Evolutionary conservation across 495 filamentous ascomycete species (phyloP).

Genomic region (Cercophora scortea): DNA sequence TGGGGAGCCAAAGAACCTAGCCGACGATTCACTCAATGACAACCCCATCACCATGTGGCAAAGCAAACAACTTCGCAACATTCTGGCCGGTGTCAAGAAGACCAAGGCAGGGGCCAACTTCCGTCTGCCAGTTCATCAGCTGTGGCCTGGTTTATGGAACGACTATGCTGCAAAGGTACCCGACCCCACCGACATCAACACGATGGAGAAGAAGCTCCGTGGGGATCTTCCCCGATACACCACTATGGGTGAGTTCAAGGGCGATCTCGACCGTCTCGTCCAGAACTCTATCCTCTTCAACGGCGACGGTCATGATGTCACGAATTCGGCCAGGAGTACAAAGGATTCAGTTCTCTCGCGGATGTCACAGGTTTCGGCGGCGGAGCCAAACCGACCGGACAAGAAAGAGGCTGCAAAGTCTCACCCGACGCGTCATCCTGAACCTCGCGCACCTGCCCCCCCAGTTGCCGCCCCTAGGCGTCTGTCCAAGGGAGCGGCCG

Average conservation of each 20-base stretch:
- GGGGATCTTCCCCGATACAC: slow-evolving; percentile 55
- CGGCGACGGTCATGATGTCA: slow-evolving; percentile 63
- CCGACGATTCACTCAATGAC: slow-evolving; percentile 18
- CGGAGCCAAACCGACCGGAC: slow-evolving; percentile 43
- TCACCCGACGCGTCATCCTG: slow-evolving; percentile 39
- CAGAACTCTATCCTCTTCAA: slow-evolving; percentile 77
- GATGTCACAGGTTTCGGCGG: slow-evolving; percentile 43
- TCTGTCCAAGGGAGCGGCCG: slow-evolving; percentile 17
- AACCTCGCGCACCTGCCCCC: slow-evolving; percentile 32
- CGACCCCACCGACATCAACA: slow-evolving; percentile 73
- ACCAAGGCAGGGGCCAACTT: slow-evolving; percentile 69
- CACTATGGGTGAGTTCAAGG: slow-evolving; percentile 53
- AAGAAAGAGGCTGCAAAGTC: slow-evolving; percentile 44
- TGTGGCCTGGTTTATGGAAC: slow-evolving; percentile 41
- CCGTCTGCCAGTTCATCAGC: slow-evolving; percentile 55
- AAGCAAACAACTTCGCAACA: slow-evolving; percentile 35
- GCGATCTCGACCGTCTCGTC: slow-evolving; percentile 68
- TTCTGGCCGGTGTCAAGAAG: slow-evolving; percentile 69
- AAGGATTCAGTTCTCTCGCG: slow-evolving; percentile 52
- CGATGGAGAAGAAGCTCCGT: slow-evolving; percentile 74
- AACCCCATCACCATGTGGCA: slow-evolving; percentile 38
- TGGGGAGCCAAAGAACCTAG: slow-evolving; percentile 12
- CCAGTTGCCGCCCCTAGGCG: slow-evolving; percentile 25
- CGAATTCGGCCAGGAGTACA: slow-evolving; percentile 53
- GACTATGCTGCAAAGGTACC: slow-evolving; percentile 69